These are phyloP conservation scores for Tuber aestivum DNA, from an alignment of 495 filamentous ascomycete species.

Conservation along the genomic window DNA sequence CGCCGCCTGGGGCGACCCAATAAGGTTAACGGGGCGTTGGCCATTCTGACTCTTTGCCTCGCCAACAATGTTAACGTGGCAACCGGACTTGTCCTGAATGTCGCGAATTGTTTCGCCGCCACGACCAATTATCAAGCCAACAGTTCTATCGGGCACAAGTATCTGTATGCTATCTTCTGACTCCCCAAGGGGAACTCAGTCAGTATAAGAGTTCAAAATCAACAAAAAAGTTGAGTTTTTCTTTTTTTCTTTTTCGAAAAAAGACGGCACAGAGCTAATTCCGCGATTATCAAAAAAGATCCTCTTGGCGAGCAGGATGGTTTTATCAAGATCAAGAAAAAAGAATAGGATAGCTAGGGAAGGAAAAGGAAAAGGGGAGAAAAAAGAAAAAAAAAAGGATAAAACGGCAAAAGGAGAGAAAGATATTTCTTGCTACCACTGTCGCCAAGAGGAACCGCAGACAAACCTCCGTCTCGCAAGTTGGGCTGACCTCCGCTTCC, in stretches of 20 bases:
- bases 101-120: conserved; percentile 85
- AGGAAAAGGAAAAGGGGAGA: no score
- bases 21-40: conserved; percentile 75
- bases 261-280: neutral
- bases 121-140: conserved; percentile 77
- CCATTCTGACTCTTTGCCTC: conserved; percentile 81
- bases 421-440: conserved; percentile 37
- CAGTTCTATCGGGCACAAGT: conserved; percentile 83
- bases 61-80: conserved; percentile 82
- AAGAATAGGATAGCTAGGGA: neutral
- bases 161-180: conserved; percentile 71
- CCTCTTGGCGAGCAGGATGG: conserved; percentile 1
- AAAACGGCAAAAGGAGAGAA: conserved; percentile 32
- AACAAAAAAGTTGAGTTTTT: no score
- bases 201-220: conserved; percentile 9
- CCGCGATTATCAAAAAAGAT: conserved; percentile 6
- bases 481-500: conserved; percentile 35
- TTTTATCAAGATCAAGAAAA: conserved; percentile 5
- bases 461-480: conserved; percentile 45
- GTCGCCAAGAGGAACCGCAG: conserved; percentile 35
- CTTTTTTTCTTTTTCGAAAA: neutral
- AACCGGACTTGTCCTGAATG: conserved; percentile 75
- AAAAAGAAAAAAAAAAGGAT: neutral
- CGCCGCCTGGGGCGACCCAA: conserved; percentile 62
- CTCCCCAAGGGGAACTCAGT: conserved; percentile 45